Evolutionary conservation across 306 rosid genomes (phyloP), one percentile per base, ranked within the genome.

Genomic region (Fragaria nilgerrensis): DNA sequence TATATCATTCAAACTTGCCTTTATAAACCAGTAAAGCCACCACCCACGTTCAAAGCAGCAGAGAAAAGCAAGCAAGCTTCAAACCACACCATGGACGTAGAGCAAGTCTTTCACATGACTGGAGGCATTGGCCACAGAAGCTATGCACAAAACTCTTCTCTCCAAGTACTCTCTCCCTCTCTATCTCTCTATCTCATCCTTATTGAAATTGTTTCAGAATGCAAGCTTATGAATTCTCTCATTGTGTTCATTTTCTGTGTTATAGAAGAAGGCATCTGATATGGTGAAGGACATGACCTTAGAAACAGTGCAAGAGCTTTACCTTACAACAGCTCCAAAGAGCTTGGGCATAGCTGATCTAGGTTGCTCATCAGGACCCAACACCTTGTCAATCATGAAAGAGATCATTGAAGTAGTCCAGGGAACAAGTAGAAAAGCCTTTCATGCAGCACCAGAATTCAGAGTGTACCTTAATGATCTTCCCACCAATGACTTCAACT

Each of bases 351-450:
- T 95, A 75, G 97, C 97, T 72, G 99, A 95, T 80, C 80, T 95
- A 84, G 99, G 99, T 0, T 95, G 99, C 69, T 92, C 99, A 48
- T 90, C 97, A 3, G 99, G 99, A 55, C 88, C 97, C 41, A 95
- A 95, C 76, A 83, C 97, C 41, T 61, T 92, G 13, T 88, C 96
- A 48, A 82, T 82, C 36, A 86, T 95, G 91, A 90, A 80, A 85
- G 99, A 95, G 11, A 89, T 95, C 25, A 84, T 92, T 52, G 88
- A 82, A 61, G 86, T 90, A 23, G 85, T 95, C 43, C 86, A 83
- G 79, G 45, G 70, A 25, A 82, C 79, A 47, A 83, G 93, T 82
- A 78, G 78, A 34, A 82, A 84, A 41, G 79, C 77, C 78, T 74
- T 65, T 64, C 85, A 83, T 16, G 85, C 85, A 37, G 72, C 86